These are phyloP conservation scores for Hymenoscyphus repandus DNA, from an alignment of 2,329 filamentous ascomycete species.

Conservation along the genomic window DNA sequence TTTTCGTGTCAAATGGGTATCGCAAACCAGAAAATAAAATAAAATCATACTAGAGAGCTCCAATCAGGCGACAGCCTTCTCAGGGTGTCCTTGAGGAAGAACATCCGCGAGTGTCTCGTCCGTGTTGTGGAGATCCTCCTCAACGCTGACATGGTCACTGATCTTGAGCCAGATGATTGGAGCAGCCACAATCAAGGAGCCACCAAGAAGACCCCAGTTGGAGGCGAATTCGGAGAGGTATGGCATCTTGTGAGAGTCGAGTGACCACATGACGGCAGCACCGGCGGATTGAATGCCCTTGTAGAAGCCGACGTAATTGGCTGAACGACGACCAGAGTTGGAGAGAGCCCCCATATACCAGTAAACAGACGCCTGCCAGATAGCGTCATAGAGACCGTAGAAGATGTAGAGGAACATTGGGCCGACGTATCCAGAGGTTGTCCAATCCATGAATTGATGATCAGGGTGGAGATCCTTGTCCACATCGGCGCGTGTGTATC, in stretches of 20 bases:
- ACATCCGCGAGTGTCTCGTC: slow-evolving; percentile 79
- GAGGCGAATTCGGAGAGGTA: slow-evolving; percentile 69
- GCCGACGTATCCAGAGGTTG: slow-evolving; percentile 60
- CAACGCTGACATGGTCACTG: slow-evolving; percentile 72
- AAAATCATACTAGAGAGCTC: not conserved
- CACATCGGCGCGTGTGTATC: slow-evolving; percentile 43
- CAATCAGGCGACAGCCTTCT: slow-evolving; percentile 13
- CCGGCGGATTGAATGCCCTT: slow-evolving; percentile 88
- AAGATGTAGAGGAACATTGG: slow-evolving; percentile 89
- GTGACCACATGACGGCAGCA: slow-evolving; percentile 67
- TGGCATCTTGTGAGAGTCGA: slow-evolving; percentile 57
- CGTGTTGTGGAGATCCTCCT: slow-evolving; percentile 78
- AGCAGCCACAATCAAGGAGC: slow-evolving; percentile 68
- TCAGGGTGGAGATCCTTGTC: slow-evolving; percentile 8
- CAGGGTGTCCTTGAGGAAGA: slow-evolving; percentile 21
- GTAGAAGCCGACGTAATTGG: slow-evolving; percentile 89
- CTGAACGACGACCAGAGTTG: slow-evolving; percentile 86
- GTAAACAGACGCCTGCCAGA: slow-evolving; percentile 87
- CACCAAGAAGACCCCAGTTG: slow-evolving; percentile 71
- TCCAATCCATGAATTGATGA: slow-evolving; percentile 52
- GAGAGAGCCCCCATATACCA: slow-evolving; percentile 94
- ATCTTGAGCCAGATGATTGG: slow-evolving; percentile 78
- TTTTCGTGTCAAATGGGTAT: not conserved
- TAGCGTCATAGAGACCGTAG: slow-evolving; percentile 83
- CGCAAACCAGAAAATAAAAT: not conserved